Evolutionary conservation across 495 filamentous ascomycete species (phyloP), one percentile per base, ranked within the genome.

Genomic region (Aspergillus indologenus): DNA sequence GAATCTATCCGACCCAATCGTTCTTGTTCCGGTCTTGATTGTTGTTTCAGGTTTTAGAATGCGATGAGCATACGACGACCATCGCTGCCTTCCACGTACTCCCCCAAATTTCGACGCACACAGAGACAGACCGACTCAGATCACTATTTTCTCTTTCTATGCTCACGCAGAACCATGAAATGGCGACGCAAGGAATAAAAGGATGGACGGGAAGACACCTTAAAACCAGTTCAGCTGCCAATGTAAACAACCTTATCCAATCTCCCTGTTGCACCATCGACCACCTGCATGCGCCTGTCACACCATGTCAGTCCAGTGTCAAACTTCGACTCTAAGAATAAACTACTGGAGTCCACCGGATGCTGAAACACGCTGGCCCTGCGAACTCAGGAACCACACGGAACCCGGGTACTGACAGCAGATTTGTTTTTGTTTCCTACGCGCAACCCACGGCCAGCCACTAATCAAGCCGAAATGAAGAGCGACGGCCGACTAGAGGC

Each of bases 391-490:
- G 34, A 8, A 18, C 48, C 15, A 11, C 48, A 29, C 22, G 6
- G 45, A 23, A 50, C 8, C n/a, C 12, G 34, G 34, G 34, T 40
- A 40, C 34, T 40, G 34, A 40, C 20, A 50, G 15, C 47, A 26
- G 5, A 17, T 26, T 17, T 14, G 12, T 24, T 46, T 3, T 19
- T 3, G 17, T n/a, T 20, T 53, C 17, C 11, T 5, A 40, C 21
- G 1, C 21, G 21, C 47, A 50, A 15, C 47, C 47, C 22, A 29
- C 21, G 9, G 12, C 19, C 19, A 31, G 5, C 14, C 17, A 24
- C 52, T 50, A 50, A 50, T 22, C 48, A 31, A 51, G 23, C n/a
- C 22, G 23, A 51, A 51, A 51, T 51, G 23, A 51, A 5, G 48
- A 51, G 18, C 53, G 23, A 55, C 53, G 11, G 22, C 40, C 53